Percentiles rank a stretch among this genome's conserved stretches.
phyloP scores from a whole-genome alignment of 257 asterid species.

The Rubia yunnanensis region DNA sequence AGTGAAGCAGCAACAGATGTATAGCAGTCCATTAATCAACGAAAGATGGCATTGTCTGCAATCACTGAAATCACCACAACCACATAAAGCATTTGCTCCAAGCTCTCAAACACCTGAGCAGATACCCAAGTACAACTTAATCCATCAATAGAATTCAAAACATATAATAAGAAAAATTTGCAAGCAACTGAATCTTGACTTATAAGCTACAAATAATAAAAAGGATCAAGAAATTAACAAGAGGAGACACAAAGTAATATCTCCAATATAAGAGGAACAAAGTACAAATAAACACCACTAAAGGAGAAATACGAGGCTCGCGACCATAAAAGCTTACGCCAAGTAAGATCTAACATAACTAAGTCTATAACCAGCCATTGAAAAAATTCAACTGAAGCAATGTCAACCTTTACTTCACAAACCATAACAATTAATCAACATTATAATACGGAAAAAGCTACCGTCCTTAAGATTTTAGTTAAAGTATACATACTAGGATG shows the following conservation, averaged over 20 bases:
- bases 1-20: slow-evolving; percentile 95
- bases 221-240: background rate
- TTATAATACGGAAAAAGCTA: background rate
- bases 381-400: background rate
- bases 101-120: slow-evolving; percentile 99
- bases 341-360: too few species aligned
- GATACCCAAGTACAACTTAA: slow-evolving; percentile 44
- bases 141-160: slow-evolving; percentile 36
- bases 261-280: background rate
- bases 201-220: background rate
- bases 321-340: too few species aligned
- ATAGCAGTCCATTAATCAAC: slow-evolving; percentile 88
- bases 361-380: background rate
- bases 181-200: background rate
- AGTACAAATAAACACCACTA: background rate
- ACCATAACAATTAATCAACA: background rate
- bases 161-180: slow-evolving; percentile 21
- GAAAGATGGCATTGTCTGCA: slow-evolving; percentile 86
- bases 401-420: background rate
- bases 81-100: slow-evolving; percentile 95
- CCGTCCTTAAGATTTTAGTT: too few species aligned
- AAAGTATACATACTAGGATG: too few species aligned
- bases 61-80: slow-evolving; percentile 86
- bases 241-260: background rate
- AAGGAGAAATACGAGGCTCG: background rate